Conservation (phyloP, 768 basidiomycete species). For the Phylloporus sp. region DNA sequence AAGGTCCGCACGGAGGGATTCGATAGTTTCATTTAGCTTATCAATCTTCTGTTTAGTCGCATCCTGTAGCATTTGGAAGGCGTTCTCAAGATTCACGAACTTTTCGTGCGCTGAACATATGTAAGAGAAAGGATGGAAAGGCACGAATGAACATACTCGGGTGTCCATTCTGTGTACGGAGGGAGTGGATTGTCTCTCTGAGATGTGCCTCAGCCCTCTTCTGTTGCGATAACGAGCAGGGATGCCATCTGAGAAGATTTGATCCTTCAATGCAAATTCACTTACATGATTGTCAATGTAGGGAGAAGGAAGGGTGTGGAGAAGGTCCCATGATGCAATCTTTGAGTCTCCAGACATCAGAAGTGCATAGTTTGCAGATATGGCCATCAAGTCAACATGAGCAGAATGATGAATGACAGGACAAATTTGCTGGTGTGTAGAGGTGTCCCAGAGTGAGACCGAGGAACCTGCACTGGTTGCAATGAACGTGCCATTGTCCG, state of each 20-base stretch:
- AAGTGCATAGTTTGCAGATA: not conserved
- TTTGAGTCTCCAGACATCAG: not conserved
- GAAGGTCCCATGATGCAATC: not conserved
- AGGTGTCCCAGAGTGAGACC: not conserved
- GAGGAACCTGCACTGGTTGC: not conserved
- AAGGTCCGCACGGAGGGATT: not conserved
- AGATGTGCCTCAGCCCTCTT: not conserved
- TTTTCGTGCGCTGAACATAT: not conserved
- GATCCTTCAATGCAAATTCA: not conserved
- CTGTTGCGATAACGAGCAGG: not conserved
- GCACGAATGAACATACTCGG: not conserved
- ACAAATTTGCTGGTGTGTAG: not conserved
- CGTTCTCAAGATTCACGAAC: not conserved
- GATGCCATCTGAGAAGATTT: too few species aligned
- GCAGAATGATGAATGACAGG: not conserved
- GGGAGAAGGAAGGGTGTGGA: not conserved
- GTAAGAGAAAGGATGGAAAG: not conserved
- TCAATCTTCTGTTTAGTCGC: not conserved
- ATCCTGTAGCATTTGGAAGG: not conserved
- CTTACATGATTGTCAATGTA: not conserved
- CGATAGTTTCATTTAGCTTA: not conserved
- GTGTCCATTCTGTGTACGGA: not conserved
- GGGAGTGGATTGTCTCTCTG: not conserved
- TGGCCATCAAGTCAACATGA: not conserved
- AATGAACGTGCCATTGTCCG: not conserved